phyloP scores from a whole-genome alignment of 352 stramenopile species.

The Globisporangium radiosum region DNA sequence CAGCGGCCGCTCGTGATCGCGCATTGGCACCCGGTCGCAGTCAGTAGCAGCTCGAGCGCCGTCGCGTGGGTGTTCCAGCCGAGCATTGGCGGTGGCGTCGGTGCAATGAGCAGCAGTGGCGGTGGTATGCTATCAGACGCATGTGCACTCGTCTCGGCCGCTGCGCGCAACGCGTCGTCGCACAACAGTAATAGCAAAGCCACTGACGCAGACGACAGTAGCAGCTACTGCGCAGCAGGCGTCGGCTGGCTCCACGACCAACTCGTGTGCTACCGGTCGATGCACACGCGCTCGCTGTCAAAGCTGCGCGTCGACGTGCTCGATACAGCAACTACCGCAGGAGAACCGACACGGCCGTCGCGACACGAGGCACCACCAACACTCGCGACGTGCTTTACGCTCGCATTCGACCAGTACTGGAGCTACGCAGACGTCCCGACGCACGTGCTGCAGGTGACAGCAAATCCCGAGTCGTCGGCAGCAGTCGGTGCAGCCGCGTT shows the following conservation, averaged over 20 bases:
- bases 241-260: conserved; percentile 7
- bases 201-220: conserved; percentile 3
- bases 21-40: conserved; percentile 30
- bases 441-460: conserved; percentile 36
- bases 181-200: neutral
- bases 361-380: neutral
- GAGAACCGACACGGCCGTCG: no score
- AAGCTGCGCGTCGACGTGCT: conserved; percentile 3
- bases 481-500: conserved; percentile 12
- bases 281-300: conserved; percentile 8
- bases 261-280: conserved; percentile 12
- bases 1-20: conserved; percentile 33
- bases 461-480: conserved; percentile 11
- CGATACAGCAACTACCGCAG: neutral
- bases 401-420: conserved; percentile 65
- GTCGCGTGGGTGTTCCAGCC: conserved; percentile 13
- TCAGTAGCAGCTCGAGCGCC: conserved; percentile 9
- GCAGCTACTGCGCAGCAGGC: conserved; percentile 1
- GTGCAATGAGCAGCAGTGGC: conserved; percentile 3
- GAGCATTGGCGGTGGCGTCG: conserved; percentile 20
- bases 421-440: conserved; percentile 44
- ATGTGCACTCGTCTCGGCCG: conserved; percentile 8
- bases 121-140: conserved; percentile 22
- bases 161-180: neutral
- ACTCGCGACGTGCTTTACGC: conserved; percentile 23